Percentiles rank a stretch among this genome's conserved stretches.
Conservation (phyloP, 1,284 basidiomycete genomes). For the Takashimella tepidaria region DNA sequence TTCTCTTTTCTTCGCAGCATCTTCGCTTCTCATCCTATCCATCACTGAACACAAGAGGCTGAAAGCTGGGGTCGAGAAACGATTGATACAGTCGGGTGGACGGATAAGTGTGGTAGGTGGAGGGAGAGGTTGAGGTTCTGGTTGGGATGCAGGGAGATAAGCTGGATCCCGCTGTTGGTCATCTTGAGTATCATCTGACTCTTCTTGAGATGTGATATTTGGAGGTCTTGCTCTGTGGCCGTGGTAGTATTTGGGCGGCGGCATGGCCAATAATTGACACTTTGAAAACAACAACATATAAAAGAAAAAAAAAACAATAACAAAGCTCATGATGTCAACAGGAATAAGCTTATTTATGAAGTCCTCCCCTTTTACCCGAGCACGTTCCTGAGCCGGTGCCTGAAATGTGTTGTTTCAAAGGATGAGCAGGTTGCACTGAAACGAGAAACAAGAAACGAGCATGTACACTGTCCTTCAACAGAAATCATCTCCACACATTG, state of each 20-base stretch:
- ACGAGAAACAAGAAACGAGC: too few species aligned
- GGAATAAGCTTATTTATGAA: too few species aligned
- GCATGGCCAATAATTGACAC: too few species aligned
- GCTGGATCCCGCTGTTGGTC: not conserved
- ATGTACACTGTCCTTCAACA: too few species aligned
- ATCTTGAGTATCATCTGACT: constrained; percentile 3
- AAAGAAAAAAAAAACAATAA: too few species aligned
- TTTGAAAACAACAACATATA: too few species aligned
- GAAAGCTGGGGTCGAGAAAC: constrained; percentile 44
- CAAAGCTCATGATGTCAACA: too few species aligned
- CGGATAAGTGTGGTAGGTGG: constrained; percentile 36
- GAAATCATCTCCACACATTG: too few species aligned
- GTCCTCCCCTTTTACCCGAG: too few species aligned
- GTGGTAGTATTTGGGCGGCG: not conserved
- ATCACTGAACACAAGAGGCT: constrained; percentile 42
- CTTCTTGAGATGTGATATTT: not conserved
- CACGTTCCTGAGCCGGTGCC: too few species aligned
- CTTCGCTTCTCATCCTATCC: constrained; percentile 41
- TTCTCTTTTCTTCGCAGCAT: constrained; percentile 37
- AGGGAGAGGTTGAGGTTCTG: constrained; percentile 16
- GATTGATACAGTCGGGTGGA: constrained; percentile 45
- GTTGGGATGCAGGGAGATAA: constrained; percentile 14
- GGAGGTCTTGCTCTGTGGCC: not conserved
- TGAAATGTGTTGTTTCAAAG: too few species aligned
- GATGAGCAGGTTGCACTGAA: too few species aligned